These are phyloP conservation scores for Phaseolus coccineus DNA, from an alignment of 331 rosid genomes.

Conservation along the genomic window DNA sequence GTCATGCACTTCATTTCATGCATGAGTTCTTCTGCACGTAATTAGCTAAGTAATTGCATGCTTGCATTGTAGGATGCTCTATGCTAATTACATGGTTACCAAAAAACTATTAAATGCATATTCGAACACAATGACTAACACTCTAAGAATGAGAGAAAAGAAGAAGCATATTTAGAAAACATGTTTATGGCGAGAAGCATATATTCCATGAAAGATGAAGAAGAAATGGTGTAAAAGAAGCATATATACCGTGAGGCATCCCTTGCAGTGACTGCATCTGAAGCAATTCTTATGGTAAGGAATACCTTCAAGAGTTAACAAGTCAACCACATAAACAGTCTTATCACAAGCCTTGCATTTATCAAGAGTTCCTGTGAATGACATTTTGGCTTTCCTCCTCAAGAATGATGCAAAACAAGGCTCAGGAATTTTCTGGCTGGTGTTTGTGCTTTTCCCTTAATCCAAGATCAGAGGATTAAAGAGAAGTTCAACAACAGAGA, in stretches of 20 bases:
- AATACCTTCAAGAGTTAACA: constrained; percentile 83
- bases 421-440: constrained; percentile 6
- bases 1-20: constrained; percentile 2
- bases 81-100: no score
- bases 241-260: constrained; percentile 70
- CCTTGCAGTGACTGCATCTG: constrained; percentile 97
- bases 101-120: background rate
- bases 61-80: background rate
- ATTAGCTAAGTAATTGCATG: constrained; percentile 4
- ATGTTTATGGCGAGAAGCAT: background rate
- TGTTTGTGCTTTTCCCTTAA: constrained; percentile 34
- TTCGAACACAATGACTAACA: background rate
- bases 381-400: constrained; percentile 54
- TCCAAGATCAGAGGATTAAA: constrained; percentile 53
- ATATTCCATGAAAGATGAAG: background rate
- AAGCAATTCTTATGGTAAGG: constrained; percentile 94
- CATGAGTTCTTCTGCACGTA: constrained; percentile 7
- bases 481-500: constrained; percentile 43
- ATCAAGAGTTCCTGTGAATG: constrained; percentile 97
- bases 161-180: constrained; percentile 10
- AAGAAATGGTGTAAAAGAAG: constrained; percentile 18
- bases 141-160: background rate
- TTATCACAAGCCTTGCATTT: constrained; percentile 97
- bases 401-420: constrained; percentile 38
- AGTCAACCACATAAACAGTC: constrained; percentile 94